Base-by-base conservation (phyloP, 192 early-diverging fungal genomes). In the Coemansia sp. region DNA sequence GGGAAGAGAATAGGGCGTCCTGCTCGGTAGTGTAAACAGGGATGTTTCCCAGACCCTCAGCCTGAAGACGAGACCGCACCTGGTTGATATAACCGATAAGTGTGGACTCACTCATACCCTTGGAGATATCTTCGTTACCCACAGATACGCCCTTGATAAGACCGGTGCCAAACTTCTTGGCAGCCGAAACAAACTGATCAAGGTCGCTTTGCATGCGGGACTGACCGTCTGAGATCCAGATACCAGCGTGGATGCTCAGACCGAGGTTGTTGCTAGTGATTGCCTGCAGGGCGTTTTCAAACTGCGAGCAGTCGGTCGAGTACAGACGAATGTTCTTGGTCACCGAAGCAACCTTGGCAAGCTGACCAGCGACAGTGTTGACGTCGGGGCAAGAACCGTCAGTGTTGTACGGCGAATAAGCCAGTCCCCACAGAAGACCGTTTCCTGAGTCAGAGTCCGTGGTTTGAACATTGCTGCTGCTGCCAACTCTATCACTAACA, bases 231-330 rank as follows among this genome's bases (percentile, higher is more conserved):
- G 75, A 48, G 6, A 74, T 40, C 80, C 80, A 82, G 32, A 82
- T 76, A 4, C 80, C 80, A 5, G 71, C 75, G 28, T 82, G 58
- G 58, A 82, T 70, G 18, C 48, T 45, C 28, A 82, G 55, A 3
- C 33, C 49, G 11, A 82, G 40, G 54, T 77, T 74, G 61, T 50
- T 55, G 12, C 61, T 54, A 12, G 52, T 61, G 36, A 77, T 64
- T 0, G 80, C 80, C 62, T 82, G 66, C 22, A 74, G 54, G 1
- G 66, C 75, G 31, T 50, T 66, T 36, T 63, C 49, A 40, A 82
- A 65, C 66, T 82, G 80, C 18, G 70, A 74, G 66, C 80, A 82
- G 66, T 82, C 80, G n/a, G 80, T 73, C 14, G 80, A 76, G 55
- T 77, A 82, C 33, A 82, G 68, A 22, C 80, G 80, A 49, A 82